A percentile compares a stretch with the other conserved stretches of the same genome.
phyloP scores from a whole-genome alignment of 2,329 filamentous ascomycete genomes.

The Botrytis deweyae region DNA sequence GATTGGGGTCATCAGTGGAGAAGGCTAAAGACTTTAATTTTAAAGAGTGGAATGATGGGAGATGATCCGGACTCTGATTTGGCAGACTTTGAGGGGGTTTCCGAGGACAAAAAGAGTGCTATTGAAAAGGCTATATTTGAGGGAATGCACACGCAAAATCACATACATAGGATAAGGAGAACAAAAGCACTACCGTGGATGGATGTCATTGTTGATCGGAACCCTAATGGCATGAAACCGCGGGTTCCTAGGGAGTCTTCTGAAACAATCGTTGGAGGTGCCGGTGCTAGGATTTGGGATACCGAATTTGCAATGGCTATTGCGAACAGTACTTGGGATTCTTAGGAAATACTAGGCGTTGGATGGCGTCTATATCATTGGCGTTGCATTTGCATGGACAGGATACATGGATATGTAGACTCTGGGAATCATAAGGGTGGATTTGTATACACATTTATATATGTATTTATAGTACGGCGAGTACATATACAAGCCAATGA shows the following conservation, averaged over 20 bases:
- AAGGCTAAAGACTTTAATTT: conserved; percentile 24
- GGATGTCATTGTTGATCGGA: conserved; percentile 5
- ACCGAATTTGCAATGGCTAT: conserved; percentile 1
- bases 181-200: neutral
- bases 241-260: neutral
- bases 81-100: neutral
- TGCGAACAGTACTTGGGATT: conserved; percentile 20
- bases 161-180: conserved; percentile 6
- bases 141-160: neutral
- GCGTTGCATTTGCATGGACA: neutral
- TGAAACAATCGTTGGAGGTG: neutral
- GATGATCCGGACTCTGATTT: neutral
- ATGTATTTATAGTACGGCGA: neutral
- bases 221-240: neutral
- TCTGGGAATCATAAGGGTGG: neutral
- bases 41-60: conserved; percentile 15
- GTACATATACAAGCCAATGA: neutral
- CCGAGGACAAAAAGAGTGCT: neutral
- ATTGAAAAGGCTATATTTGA: neutral
- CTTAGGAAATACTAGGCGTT: neutral
- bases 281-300: neutral
- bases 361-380: neutral
- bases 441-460: neutral
- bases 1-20: conserved; percentile 35
- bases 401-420: neutral